Percentiles rank a stretch among this genome's conserved stretches.
phyloP scores from a whole-genome alignment of 495 filamentous ascomycete genomes.

The Neurospora sp. region DNA sequence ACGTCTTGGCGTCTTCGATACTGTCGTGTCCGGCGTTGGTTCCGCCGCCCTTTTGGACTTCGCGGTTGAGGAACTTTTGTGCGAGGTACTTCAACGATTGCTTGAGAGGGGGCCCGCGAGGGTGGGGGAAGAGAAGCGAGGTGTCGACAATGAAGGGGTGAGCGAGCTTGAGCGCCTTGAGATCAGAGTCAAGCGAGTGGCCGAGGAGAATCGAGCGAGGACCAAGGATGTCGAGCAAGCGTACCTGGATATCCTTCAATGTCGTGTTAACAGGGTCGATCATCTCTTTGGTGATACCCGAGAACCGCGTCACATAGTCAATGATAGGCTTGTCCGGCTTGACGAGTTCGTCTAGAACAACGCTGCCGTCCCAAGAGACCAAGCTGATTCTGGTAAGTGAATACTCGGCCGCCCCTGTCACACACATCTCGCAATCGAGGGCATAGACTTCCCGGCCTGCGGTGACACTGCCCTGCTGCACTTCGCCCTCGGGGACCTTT shows the following conservation, averaged over 20 bases:
- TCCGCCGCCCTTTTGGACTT: constrained; percentile 69
- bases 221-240: constrained; percentile 61
- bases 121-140: constrained; percentile 64
- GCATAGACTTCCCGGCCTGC: constrained; percentile 72
- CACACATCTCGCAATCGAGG: constrained; percentile 95
- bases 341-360: constrained; percentile 80
- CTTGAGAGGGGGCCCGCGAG: constrained; percentile 35
- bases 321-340: constrained; percentile 77
- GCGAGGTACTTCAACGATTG: constrained; percentile 81
- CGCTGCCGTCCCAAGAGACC: constrained; percentile 72
- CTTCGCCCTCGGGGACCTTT: constrained; percentile 52
- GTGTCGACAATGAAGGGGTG: constrained; percentile 94
- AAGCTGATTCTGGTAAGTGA: constrained; percentile 84
- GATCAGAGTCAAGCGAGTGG: constrained; percentile 85
- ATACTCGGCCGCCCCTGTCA: constrained; percentile 60
- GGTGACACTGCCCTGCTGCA: constrained; percentile 72
- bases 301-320: constrained; percentile 83
- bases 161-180: constrained; percentile 70
- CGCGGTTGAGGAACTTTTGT: constrained; percentile 66
- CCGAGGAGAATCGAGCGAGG: constrained; percentile 75
- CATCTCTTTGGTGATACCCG: constrained; percentile 80
- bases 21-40: constrained; percentile 66
- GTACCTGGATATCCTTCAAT: constrained; percentile 70
- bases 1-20: constrained; percentile 82
- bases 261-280: constrained; percentile 75